A percentile compares a stretch with the other conserved stretches of the same genome.
Evolutionary conservation across 495 filamentous ascomycete genomes (phyloP).

Genomic region (Hypoxylon subgilvum): DNA sequence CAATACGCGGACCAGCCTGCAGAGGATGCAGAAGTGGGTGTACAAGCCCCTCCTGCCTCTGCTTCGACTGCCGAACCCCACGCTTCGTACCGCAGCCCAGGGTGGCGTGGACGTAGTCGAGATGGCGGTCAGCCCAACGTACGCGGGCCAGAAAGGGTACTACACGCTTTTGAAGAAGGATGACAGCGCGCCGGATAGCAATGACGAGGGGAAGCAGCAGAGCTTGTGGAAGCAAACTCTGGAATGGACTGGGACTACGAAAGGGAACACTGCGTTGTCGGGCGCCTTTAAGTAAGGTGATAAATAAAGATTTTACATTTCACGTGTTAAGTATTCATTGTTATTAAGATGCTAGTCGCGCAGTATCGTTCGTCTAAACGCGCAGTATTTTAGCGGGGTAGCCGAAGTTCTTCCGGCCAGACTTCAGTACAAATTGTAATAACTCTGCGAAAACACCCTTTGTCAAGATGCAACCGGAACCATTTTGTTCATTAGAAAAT

Average conservation of each 20-base stretch:
- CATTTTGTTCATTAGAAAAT: too few relatives aligned
- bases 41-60: constrained; percentile 44
- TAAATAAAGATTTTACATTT: too few relatives aligned
- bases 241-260: neutral
- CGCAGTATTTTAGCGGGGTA: too few relatives aligned
- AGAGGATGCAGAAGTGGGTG: constrained; percentile 28
- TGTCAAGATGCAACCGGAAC: too few relatives aligned
- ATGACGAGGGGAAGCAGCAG: constrained; percentile 48
- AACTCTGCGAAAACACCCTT: too few relatives aligned
- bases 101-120: constrained; percentile 45
- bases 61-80: constrained; percentile 43
- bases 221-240: constrained; percentile 32
- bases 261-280: neutral
- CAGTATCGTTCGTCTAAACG: too few relatives aligned
- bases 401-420: too few relatives aligned
- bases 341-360: too few relatives aligned
- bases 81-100: constrained; percentile 42
- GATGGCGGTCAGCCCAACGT: constrained; percentile 26
- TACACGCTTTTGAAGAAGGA: constrained; percentile 47
- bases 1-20: constrained; percentile 43
- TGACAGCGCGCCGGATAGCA: constrained; percentile 46
- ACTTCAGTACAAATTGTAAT: too few relatives aligned
- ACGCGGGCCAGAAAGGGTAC: constrained; percentile 45
- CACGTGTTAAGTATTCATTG: too few relatives aligned
- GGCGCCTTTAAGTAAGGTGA: neutral